These are phyloP conservation scores for Dictyostelium purpureum DNA, from an alignment of 78 protist species.

Conservation along the genomic window DNA sequence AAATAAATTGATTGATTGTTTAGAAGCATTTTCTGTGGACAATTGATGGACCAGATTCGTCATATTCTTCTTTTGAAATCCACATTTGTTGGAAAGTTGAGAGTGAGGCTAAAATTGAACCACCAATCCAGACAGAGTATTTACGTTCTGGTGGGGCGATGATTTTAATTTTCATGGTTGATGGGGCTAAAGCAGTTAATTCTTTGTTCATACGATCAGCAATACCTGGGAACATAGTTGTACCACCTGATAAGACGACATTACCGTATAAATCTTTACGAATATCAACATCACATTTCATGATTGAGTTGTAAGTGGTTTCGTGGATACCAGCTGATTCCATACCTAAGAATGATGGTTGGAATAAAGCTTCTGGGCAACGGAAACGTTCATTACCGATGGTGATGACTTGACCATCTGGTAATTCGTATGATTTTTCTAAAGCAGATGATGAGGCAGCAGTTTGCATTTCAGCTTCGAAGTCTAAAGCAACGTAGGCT, in stretches of 20 bases:
- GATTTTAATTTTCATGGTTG: conserved; percentile 90
- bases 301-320: conserved; percentile 84
- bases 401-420: conserved; percentile 81
- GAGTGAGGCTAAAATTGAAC: conserved; percentile 95
- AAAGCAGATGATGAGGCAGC: conserved; percentile 21
- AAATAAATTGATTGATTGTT: background rate
- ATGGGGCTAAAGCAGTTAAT: conserved; percentile 88
- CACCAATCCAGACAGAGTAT: conserved; percentile 98
- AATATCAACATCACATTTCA: conserved; percentile 94
- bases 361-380: conserved; percentile 91
- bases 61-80: conserved; percentile 95
- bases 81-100: conserved; percentile 95
- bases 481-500: conserved; percentile 27
- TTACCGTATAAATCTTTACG: conserved; percentile 91
- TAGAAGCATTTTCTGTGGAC: conserved; percentile 90
- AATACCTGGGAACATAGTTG: conserved; percentile 90
- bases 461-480: conserved; percentile 34
- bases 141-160: conserved; percentile 95
- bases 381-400: conserved; percentile 88
- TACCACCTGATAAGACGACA: conserved; percentile 94
- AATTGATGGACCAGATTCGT: conserved; percentile 93
- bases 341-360: conserved; percentile 87
- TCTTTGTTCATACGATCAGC: conserved; percentile 86
- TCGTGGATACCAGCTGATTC: conserved; percentile 76
- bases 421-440: conserved; percentile 41